Base-by-base conservation (phyloP, 257 asterid species). In the Buddleja alternifolia region DNA sequence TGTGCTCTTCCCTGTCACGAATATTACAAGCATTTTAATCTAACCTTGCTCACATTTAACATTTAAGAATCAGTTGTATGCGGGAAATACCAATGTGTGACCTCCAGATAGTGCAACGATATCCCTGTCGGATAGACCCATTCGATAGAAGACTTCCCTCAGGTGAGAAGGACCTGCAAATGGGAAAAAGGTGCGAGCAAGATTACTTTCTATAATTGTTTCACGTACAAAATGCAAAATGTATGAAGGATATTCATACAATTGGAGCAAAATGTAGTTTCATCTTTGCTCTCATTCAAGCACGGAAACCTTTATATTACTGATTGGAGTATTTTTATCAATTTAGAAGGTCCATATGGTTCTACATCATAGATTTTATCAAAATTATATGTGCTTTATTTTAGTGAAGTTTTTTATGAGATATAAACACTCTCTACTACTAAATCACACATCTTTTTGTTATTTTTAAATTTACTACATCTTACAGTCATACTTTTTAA, bases 91-190 rank as follows among this genome's bases (percentile, higher is more conserved):
- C 95, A 92, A 69, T 60, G 97, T 92, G 80, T 92, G 97, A 54
- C 83, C 97, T 36, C 97, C 96, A 14, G 95, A 89, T 41, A 92
- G 80, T 75, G 96, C 92, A 25, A 89, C 96, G 2, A 92, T 89
- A 62, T 87, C 96, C 80, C 69, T 75, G 77, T 89, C 92, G 0
- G 86, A 47, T 62, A 92, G 84, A 6, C 97, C 97, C 97, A 92
- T 92, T 42, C 96, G 82, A 41, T 83, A 42, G 75, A 92, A 92
- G 62, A 89, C 86, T 10, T 80, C 78, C 78, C 93, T 85, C 63
- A 92, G 67, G 66, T 92, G 96, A 42, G 90, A 74, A 60, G 83
- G 84, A 67, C 89, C 97, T 86, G 60, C 29, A 50, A 37, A 20
- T 41, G 61, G 41, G 25, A 36, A 57, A 25, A 24, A 14, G 1